Evolutionary conservation across 768 basidiomycete genomes (phyloP), one percentile per base, ranked within the genome.

Genomic region (Termitomyces sp.): DNA sequence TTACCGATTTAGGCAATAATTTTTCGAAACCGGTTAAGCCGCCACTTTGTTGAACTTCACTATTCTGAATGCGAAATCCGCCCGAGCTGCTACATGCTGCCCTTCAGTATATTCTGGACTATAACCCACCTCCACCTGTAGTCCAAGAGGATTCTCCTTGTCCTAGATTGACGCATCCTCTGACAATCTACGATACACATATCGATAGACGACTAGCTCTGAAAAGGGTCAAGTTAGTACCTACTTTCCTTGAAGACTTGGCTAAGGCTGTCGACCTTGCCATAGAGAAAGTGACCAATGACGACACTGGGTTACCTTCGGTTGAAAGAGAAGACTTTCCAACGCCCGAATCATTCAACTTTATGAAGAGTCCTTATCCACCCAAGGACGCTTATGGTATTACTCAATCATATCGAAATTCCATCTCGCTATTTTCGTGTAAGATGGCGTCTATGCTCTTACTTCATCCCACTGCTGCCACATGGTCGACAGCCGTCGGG

Each of bases 111-210:
- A 26, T 26, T 26, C 26, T 26, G 26, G 26, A 26, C 26, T 26
- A 26, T 26, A 26, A 26, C 26, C 26, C 26, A 26, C 26, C 26
- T 26, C 26, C 26, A 26, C 26, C 4, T 26, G 26, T 26, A 26
- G 26, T 26, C 26, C 26, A 26, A 26, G 26, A 26, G 26, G 26
- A 26, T 26, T 26, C 4, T 26, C 26, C 26, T 26, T 48, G 46
- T n/a, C 46, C 46, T n/a, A 48, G 4, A 30, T 48, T 48, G 9
- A 33, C 56, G 2, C 46, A 47, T n/a, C 56, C 56, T 24, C 36
- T 50, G 7, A 28, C 58, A 20, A 43, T 59, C 53, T 59, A 59
- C 22, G 58, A 59, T 42, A 44, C 45, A 35, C 58, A 59, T 30
- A n/a, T 59, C 16, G 58, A 59, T 40, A 22, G 44, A 36, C 58